Evolutionary conservation across 306 rosid species (phyloP), one percentile per base, ranked within the genome.

Genomic region (Cucumis melo): DNA sequence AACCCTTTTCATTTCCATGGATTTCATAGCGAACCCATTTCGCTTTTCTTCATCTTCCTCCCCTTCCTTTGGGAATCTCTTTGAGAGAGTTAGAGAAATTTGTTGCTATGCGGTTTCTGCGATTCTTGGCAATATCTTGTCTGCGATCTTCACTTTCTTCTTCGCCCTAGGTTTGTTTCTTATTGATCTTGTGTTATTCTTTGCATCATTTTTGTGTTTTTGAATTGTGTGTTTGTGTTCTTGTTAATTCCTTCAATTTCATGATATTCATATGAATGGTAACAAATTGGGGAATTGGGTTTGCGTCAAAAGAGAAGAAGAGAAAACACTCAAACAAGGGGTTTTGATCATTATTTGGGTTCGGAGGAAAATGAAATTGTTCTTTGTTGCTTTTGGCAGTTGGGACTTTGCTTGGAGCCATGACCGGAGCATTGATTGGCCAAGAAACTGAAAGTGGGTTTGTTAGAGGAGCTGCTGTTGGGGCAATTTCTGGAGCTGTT

Each of bases 361-460:
- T 46, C 48, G 38, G 58, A 53, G 51, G 17, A 2, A 58, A 58
- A 20, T 54, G 42, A 84, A 78, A 79, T 81, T 74, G 70, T 20
- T 67, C n/a, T 67, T 63, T 41, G 74, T 67, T 67, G 4, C 16
- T 3, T 21, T 74, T 66, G 77, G 76, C 82, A 59, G 91, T 88
- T 85, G 99, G 99, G 9, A 92, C 97, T 67, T 80, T 90, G 83
- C 82, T 95, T 79, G 99, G 99, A 50, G 99, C 99, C 29, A 79
- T 95, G 91, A 92, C 99, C 2, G 99, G 99, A 50, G 97, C 99
- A 83, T 88, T 95, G 87, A 95, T 94, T 75, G 99, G 99, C 48
- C 99, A 94, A 89, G 99, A 94, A 58, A 94, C 99, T 2, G 99
- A 94, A 82, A 94, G 99, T 64, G 99, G 98, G 68, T 95, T 95